A percentile compares a stretch with the other conserved stretches of the same genome.
phyloP scores from a whole-genome alignment of 148 eudicot species.

The Heliamphora exappendiculata region DNA sequence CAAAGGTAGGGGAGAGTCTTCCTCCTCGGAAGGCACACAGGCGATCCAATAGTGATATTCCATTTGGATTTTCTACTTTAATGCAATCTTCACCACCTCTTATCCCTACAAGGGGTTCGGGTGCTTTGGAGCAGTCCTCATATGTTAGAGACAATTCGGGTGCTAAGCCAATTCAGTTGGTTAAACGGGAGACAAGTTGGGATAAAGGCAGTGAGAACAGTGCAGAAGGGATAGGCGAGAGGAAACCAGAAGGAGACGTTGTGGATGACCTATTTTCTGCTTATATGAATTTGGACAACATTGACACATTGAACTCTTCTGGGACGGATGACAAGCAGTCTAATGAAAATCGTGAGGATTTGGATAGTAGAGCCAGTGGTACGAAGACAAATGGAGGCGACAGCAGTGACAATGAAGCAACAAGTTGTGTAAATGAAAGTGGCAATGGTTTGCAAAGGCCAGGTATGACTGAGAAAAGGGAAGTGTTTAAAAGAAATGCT shows the following conservation, averaged over 20 bases:
- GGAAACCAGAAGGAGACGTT: slow-evolving; percentile 62
- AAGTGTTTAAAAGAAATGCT: slow-evolving; percentile 59
- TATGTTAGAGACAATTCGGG: slow-evolving; percentile 39
- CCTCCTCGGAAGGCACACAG: slow-evolving; percentile 90
- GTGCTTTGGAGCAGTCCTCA: slow-evolving; percentile 24
- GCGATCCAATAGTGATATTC: slow-evolving; percentile 84
- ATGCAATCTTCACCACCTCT: slow-evolving; percentile 54
- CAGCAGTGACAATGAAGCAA: slow-evolving; percentile 87
- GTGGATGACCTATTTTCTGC: slow-evolving; percentile 68
- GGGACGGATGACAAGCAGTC: slow-evolving; percentile 64
- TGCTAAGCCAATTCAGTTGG: slow-evolving; percentile 54
- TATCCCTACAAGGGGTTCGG: slow-evolving; percentile 28
- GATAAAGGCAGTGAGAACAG: slow-evolving; percentile 41
- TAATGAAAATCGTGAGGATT: slow-evolving; percentile 65
- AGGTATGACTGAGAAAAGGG: slow-evolving; percentile 30
- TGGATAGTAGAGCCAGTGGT: slow-evolving; percentile 79
- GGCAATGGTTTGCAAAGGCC: slow-evolving; percentile 37
- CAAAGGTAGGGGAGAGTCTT: slow-evolving; percentile 50
- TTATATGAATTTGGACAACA: slow-evolving; percentile 77
- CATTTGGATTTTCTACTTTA: slow-evolving; percentile 58
- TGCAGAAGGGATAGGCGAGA: slow-evolving; percentile 47
- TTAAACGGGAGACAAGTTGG: slow-evolving; percentile 63
- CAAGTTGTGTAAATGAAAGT: slow-evolving; percentile 65
- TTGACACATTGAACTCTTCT: slow-evolving; percentile 77
- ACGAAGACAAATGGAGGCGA: slow-evolving; percentile 83